These are phyloP conservation scores for Fraxinus platypoda DNA, from an alignment of 305 asterid species.

Conservation along the genomic window DNA sequence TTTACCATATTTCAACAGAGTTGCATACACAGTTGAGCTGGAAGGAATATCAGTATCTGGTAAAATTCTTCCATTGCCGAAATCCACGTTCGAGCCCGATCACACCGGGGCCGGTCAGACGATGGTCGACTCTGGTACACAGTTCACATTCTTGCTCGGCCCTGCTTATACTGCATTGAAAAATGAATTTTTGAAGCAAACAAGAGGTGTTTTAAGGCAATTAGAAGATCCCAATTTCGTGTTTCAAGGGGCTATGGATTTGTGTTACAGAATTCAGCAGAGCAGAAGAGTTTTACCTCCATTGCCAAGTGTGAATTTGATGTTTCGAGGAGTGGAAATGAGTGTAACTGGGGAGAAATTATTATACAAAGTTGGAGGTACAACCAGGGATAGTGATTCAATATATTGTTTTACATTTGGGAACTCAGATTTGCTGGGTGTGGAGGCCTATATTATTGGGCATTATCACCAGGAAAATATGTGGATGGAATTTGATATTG, in stretches of 20 bases:
- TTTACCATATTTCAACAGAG: constrained; percentile 66
- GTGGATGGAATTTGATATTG: constrained; percentile 84
- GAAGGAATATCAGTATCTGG: constrained; percentile 61
- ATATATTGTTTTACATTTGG: constrained; percentile 72
- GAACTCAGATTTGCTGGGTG: constrained; percentile 72
- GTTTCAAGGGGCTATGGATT: constrained; percentile 80
- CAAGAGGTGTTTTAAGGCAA: constrained; percentile 36
- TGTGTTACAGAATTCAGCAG: constrained; percentile 53
- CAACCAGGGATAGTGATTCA: constrained; percentile 42
- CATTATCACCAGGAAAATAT: constrained; percentile 80
- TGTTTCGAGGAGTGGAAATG: constrained; percentile 75
- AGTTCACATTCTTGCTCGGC: constrained; percentile 73
- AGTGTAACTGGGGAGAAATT: constrained; percentile 64
- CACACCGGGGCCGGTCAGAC: constrained; percentile 97
- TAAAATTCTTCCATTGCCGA: constrained; percentile 50
- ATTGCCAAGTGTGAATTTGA: constrained; percentile 57
- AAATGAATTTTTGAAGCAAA: constrained; percentile 59
- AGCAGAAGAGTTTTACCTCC: constrained; percentile 31
- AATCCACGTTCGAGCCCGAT: constrained; percentile 54
- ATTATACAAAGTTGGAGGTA: constrained; percentile 58
- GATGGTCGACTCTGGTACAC: constrained; percentile 84
- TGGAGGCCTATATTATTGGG: constrained; percentile 70
- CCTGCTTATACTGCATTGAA: constrained; percentile 59
- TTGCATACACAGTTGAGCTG: constrained; percentile 70
- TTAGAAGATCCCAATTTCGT: constrained; percentile 58